Conservation (phyloP, 371 early-diverging fungal species). For the Lichtheimia corymbifera region DNA sequence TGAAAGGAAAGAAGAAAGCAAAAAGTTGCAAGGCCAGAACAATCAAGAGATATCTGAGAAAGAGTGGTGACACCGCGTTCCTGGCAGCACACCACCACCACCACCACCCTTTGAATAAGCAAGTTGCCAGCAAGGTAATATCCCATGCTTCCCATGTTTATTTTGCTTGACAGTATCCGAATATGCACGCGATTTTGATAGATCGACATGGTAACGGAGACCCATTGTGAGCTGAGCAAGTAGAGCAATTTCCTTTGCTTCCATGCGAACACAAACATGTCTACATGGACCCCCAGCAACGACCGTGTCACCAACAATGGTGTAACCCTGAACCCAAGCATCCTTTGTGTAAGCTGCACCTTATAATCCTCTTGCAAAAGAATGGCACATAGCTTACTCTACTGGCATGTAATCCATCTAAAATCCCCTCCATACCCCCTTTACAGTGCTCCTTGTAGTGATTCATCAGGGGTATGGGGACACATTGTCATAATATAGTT, state of each 20-base stretch:
- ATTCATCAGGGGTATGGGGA: too few species aligned
- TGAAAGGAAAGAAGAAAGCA: too few species aligned
- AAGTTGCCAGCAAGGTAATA: background rate
- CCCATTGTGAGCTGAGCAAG: constrained; percentile 1
- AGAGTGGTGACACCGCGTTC: background rate
- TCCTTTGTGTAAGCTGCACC: background rate
- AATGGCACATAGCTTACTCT: too few species aligned
- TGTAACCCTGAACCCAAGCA: constrained; percentile 1
- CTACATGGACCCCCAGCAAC: background rate
- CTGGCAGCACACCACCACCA: background rate
- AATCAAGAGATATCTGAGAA: constrained; percentile 1
- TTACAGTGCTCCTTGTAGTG: too few species aligned
- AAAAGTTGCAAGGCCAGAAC: background rate
- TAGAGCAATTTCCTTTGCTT: background rate
- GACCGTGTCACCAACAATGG: background rate
- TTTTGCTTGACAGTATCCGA: background rate
- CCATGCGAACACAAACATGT: background rate
- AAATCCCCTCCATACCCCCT: too few species aligned
- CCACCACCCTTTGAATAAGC: background rate
- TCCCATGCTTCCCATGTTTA: background rate
- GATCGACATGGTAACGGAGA: background rate
- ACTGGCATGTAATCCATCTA: too few species aligned
- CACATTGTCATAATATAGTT: too few species aligned
- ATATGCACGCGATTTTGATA: background rate
- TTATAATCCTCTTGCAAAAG: too few species aligned